A percentile compares a stretch with the other conserved stretches of the same genome.
Conservation (phyloP, 441 rosid species). For the Euphorbia neoarborescens region DNA sequence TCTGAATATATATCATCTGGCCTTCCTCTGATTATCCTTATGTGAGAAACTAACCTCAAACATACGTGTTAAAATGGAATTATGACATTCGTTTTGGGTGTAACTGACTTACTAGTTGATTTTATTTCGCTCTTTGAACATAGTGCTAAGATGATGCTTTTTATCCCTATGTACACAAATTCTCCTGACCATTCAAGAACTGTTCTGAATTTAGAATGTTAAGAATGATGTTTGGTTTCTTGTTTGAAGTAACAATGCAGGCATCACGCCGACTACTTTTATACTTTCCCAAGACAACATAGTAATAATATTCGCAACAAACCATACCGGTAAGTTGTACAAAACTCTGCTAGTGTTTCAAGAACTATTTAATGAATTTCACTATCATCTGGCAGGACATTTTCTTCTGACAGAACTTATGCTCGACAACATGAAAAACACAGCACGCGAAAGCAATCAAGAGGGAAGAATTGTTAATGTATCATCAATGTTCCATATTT, state of each 20-base stretch:
- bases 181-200: not conserved
- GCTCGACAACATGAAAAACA: slow-evolving; percentile 34
- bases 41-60: slow-evolving; percentile 23
- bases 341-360: not conserved
- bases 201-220: not conserved
- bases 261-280: slow-evolving; percentile 28
- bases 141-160: not conserved
- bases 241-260: slow-evolving; percentile 34
- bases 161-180: not conserved
- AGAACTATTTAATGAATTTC: not conserved
- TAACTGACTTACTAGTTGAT: not conserved
- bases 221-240: not conserved
- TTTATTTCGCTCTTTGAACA: not conserved
- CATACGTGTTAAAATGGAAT: too few species aligned
- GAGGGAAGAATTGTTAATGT: slow-evolving; percentile 38
- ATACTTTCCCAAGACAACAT: slow-evolving; percentile 30
- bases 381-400: slow-evolving; percentile 30
- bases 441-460: slow-evolving; percentile 21
- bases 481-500: slow-evolving; percentile 29
- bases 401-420: slow-evolving; percentile 37
- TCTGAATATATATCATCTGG: slow-evolving; percentile 25
- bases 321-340: slow-evolving; percentile 25
- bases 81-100: too few species aligned
- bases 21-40: slow-evolving; percentile 32
- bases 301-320: slow-evolving; percentile 32